Percentiles rank a stretch among this genome's conserved stretches.
Evolutionary conservation across 2,329 filamentous ascomycete genomes (phyloP).

Genomic region (Allantophomopsis cytisporea): DNA sequence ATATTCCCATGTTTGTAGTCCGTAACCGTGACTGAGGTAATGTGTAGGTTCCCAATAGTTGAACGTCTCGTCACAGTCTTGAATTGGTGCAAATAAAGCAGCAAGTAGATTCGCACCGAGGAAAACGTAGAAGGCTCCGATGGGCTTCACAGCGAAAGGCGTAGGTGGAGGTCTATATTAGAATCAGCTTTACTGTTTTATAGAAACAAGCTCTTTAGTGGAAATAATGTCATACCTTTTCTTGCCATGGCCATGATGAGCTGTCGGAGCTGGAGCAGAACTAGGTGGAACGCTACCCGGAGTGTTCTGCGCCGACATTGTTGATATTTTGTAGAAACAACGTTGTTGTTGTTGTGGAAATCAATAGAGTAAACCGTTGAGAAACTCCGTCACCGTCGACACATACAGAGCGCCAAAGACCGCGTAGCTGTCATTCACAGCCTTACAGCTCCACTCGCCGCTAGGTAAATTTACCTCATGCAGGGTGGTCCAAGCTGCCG

Average conservation of each 20-base stretch:
- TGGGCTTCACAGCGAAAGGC: slow-evolving; percentile 54
- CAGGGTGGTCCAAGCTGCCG: too few species aligned
- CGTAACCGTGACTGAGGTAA: slow-evolving; percentile 85
- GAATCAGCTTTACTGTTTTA: not conserved
- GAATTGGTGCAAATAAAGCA: slow-evolving; percentile 76
- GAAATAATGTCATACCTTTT: not conserved
- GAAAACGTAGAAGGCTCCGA: slow-evolving; percentile 71
- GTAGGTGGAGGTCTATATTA: slow-evolving; percentile 19
- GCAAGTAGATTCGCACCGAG: slow-evolving; percentile 60
- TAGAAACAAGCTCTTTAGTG: not conserved
- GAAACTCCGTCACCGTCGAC: too few species aligned
- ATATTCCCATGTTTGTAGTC: slow-evolving; percentile 97
- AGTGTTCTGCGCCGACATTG: not conserved
- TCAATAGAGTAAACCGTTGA: too few species aligned
- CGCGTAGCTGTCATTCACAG: too few species aligned
- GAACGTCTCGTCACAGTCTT: slow-evolving; percentile 97
- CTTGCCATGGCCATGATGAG: slow-evolving; percentile 1
- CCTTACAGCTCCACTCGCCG: too few species aligned
- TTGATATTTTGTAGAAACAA: too few species aligned
- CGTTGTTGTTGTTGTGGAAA: too few species aligned
- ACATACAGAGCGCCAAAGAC: too few species aligned
- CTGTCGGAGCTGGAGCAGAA: not conserved
- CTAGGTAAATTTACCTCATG: too few species aligned
- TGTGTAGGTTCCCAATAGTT: slow-evolving; percentile 99
- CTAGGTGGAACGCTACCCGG: not conserved